Percentiles rank a stretch among this genome's conserved stretches.
These are phyloP conservation scores for Graphilbum fragrans DNA, from an alignment of 2,329 filamentous ascomycete species.

Conservation along the genomic window DNA sequence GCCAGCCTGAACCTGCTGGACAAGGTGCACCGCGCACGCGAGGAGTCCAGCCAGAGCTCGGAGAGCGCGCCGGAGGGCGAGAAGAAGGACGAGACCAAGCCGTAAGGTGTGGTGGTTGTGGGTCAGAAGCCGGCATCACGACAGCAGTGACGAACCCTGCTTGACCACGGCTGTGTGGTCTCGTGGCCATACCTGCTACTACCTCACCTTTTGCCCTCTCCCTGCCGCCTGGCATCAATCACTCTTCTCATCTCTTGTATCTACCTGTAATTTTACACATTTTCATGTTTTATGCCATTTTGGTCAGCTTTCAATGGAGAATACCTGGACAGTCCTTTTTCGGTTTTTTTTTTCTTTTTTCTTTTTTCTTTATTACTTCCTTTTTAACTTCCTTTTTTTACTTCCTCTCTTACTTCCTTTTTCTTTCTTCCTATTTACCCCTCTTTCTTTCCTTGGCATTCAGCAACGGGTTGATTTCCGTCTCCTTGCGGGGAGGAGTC, in stretches of 20 bases:
- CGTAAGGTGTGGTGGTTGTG: constrained; percentile 27
- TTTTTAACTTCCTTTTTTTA: too few relatives aligned
- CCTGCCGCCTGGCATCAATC: not conserved
- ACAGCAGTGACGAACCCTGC: too few relatives aligned
- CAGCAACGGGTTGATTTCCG: too few relatives aligned
- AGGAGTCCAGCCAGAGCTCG: constrained; percentile 44
- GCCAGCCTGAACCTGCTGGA: constrained; percentile 94
- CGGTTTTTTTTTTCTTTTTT: not conserved
- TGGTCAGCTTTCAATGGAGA: not conserved
- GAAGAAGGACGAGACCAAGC: constrained; percentile 67
- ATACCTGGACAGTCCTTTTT: not conserved
- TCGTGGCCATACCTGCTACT: too few relatives aligned
- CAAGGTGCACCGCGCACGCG: constrained; percentile 98
- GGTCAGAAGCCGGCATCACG: not conserved
- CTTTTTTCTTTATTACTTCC: not conserved
- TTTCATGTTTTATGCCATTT: not conserved
- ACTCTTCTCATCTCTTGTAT: constrained; percentile 20
- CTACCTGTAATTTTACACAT: constrained; percentile 27
- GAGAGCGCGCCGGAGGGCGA: constrained; percentile 47
- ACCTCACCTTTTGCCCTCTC: too few relatives aligned
- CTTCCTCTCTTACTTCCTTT: not conserved
- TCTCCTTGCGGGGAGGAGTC: too few relatives aligned
- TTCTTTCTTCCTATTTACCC: not conserved
- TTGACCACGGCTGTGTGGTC: too few relatives aligned
- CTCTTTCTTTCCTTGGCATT: too few relatives aligned